Conservation (phyloP, 2,329 filamentous ascomycete genomes). For the Claviceps paspali region DNA sequence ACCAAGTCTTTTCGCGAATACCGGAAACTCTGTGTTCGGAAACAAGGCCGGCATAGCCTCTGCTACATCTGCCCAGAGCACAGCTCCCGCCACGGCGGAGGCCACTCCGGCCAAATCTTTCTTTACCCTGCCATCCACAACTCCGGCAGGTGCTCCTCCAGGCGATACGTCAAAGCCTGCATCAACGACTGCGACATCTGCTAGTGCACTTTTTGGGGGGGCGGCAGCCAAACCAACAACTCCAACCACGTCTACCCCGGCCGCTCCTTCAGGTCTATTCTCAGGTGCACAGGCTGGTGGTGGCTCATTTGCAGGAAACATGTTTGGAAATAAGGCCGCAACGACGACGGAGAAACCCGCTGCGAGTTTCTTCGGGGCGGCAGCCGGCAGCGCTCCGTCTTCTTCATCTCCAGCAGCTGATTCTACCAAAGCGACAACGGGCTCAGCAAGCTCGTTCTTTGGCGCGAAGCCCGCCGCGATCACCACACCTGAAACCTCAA, state of each 20-base stretch:
- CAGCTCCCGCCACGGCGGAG: constrained; percentile 9
- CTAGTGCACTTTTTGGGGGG: constrained; percentile 13
- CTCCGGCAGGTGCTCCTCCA: constrained; percentile 40
- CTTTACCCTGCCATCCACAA: constrained; percentile 13
- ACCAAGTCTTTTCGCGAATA: constrained; percentile 17
- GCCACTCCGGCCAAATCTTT: constrained; percentile 12
- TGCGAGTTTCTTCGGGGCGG: constrained; percentile 14
- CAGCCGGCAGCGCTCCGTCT: constrained; percentile 7
- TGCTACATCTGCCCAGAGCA: neutral
- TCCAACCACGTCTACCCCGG: constrained; percentile 7
- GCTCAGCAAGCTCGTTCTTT: constrained; percentile 20
- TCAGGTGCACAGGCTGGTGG: constrained; percentile 14
- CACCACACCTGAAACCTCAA: constrained; percentile 18
- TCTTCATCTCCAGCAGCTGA: constrained; percentile 12
- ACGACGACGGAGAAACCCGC: constrained; percentile 9
- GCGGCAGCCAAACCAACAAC: constrained; percentile 10
- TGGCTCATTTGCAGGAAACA: constrained; percentile 8
- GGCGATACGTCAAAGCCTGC: constrained; percentile 18
- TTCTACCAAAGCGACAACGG: constrained; percentile 11
- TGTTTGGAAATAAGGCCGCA: constrained; percentile 12
- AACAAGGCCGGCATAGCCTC: constrained; percentile 6
- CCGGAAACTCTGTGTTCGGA: constrained; percentile 17
- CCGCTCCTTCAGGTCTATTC: constrained; percentile 15
- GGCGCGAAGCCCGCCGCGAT: constrained; percentile 24
- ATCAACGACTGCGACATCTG: constrained; percentile 2